phyloP scores from a whole-genome alignment of 2,329 filamentous ascomycete species.

The Colletotrichum musicola region DNA sequence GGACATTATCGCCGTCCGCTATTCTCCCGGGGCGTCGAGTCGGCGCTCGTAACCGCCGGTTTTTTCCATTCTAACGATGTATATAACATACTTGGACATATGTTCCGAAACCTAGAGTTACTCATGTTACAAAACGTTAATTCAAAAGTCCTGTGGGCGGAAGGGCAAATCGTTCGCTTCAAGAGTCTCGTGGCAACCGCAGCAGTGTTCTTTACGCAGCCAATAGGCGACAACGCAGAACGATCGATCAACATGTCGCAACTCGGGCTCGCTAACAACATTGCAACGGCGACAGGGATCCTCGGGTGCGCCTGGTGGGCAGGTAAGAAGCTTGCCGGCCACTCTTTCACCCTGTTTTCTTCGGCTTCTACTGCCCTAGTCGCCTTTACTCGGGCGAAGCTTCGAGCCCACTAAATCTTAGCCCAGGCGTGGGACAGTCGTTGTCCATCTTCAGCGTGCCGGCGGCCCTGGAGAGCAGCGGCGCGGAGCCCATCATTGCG shows the following conservation, averaged over 20 bases:
- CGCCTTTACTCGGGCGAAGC: neutral
- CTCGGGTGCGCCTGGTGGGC: slow-evolving; percentile 35
- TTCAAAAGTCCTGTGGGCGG: neutral
- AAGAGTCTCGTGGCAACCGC: neutral
- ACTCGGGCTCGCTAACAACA: slow-evolving; percentile 28
- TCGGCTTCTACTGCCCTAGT: neutral
- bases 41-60: neutral
- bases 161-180: neutral
- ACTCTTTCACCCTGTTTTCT: neutral
- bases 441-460: slow-evolving; percentile 53
- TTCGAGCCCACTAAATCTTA: slow-evolving; percentile 14
- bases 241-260: slow-evolving; percentile 26
- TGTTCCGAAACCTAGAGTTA: neutral
- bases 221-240: neutral
- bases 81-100: neutral
- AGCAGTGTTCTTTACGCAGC: neutral
- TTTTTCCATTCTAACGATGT: neutral
- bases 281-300: slow-evolving; percentile 36
- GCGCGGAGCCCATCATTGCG: slow-evolving; percentile 45
- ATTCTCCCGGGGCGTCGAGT: slow-evolving; percentile 14
- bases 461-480: slow-evolving; percentile 43
- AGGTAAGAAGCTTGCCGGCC: slow-evolving; percentile 16
- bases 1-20: slow-evolving; percentile 25
- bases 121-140: neutral
- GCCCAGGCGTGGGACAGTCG: slow-evolving; percentile 51